These are phyloP conservation scores for Tuctoria greenei DNA, from an alignment of 176 grass and related monocot species.

Conservation along the genomic window DNA sequence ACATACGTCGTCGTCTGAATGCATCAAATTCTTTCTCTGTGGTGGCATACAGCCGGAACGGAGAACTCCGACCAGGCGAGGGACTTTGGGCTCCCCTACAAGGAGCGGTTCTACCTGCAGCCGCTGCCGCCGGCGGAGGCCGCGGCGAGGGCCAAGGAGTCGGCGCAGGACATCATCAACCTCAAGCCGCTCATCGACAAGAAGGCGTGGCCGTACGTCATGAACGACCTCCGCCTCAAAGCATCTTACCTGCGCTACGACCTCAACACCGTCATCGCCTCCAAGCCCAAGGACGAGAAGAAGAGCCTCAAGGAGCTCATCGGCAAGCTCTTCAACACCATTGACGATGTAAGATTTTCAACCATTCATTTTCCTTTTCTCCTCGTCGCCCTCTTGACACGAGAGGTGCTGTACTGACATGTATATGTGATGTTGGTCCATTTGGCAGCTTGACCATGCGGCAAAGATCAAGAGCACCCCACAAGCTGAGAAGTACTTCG, in stretches of 20 bases:
- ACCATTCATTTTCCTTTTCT: neutral
- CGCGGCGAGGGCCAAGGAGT: slow-evolving; percentile 67
- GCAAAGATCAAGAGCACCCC: too few relatives aligned
- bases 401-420: slow-evolving; percentile 5
- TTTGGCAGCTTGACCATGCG: too few relatives aligned
- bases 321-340: slow-evolving; percentile 68
- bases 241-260: slow-evolving; percentile 77
- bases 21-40: neutral
- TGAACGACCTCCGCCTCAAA: slow-evolving; percentile 82
- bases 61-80: slow-evolving; percentile 71
- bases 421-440: neutral
- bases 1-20: neutral
- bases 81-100: slow-evolving; percentile 61
- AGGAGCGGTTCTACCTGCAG: slow-evolving; percentile 76
- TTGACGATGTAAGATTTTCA: slow-evolving; percentile 56
- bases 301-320: slow-evolving; percentile 68
- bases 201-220: slow-evolving; percentile 91
- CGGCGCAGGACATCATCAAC: slow-evolving; percentile 82
- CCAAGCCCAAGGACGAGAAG: slow-evolving; percentile 95
- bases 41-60: slow-evolving; percentile 61
- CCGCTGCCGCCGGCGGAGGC: slow-evolving; percentile 59
- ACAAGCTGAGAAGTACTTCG: too few relatives aligned
- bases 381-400: neutral
- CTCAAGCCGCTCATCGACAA: slow-evolving; percentile 83
- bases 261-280: slow-evolving; percentile 78